phyloP scores from a whole-genome alignment of 2,329 filamentous ascomycete species.

The Helotiales sp. region DNA sequence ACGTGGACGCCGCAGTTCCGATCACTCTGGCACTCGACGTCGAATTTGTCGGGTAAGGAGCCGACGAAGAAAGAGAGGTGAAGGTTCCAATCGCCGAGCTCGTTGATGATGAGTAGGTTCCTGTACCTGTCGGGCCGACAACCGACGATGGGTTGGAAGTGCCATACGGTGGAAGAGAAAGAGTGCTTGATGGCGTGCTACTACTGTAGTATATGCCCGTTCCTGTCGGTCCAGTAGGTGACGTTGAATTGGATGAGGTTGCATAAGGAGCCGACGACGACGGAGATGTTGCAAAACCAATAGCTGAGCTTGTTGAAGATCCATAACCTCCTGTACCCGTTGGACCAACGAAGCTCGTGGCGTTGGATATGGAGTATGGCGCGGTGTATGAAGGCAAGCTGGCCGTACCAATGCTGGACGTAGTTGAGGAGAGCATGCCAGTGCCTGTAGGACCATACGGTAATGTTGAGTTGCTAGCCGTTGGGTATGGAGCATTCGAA shows the following conservation, averaged over 20 bases:
- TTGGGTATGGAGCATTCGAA: neutral
- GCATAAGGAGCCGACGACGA: slow-evolving; percentile 12
- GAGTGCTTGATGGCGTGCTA: neutral
- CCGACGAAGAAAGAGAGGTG: neutral
- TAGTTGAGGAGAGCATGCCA: neutral
- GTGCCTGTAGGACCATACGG: neutral
- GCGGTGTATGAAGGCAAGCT: neutral
- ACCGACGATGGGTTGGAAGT: neutral
- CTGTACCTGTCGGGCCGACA: no score
- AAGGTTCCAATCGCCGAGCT: neutral
- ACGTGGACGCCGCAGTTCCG: neutral
- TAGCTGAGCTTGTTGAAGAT: slow-evolving; percentile 6
- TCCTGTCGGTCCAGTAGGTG: slow-evolving; percentile 9
- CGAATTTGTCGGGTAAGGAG: neutral
- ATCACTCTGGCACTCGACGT: neutral
- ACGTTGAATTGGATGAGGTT: slow-evolving; percentile 12
- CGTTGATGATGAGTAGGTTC: neutral
- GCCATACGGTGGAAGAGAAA: neutral
- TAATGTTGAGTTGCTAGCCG: neutral
- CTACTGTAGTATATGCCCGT: neutral
- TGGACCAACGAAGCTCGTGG: slow-evolving; percentile 4
- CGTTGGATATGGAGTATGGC: neutral
- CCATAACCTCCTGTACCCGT: slow-evolving; percentile 8
- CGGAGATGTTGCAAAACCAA: neutral
- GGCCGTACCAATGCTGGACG: neutral